Evolutionary conservation across 371 early-diverging fungal genomes (phyloP), one percentile per base, ranked within the genome.

Genomic region (Rhizopus delemar): DNA sequence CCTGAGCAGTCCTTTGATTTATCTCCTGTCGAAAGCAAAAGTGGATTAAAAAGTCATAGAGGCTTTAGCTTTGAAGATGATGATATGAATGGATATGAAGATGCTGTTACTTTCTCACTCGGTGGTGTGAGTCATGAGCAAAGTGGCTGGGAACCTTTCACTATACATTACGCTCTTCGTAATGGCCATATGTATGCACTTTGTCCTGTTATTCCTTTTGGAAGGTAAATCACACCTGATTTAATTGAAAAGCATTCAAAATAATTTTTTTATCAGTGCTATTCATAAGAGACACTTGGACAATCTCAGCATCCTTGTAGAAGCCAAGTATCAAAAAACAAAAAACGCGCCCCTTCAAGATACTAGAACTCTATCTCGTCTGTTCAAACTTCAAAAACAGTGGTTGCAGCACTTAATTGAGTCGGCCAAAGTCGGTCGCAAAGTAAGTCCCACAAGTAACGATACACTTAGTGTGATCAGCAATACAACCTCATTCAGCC

Each of bases 1-100:
- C 69, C 77, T 13, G 80, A 80, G 46, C 80, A 80, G 51, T 33
- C 46, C 5, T 80, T 76, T 55, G 80, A 80, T 65, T 46, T 80
- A 32, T 66, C 75, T 9, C 73, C 77, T 16, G 52, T 53, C 2
- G 62, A 62, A 29, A 51, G 57, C 8, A 59, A 41, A 41, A 28
- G 33, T 15, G 22, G 35, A 33, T 9, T 51, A 39, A 9, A 41
- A n/a, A 12, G 16, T 5, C 15, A 49, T 8, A 13, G 55, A 22
- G 71, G 73, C 3, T 68, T 71, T 50, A 39, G 59, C 15, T 46
- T 66, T 7, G 68, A 63, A 15, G 74, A 76, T 41, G 68, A 61
- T 28, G 46, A 66, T 8, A 74, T 70, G 9, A 41, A 54, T n/a
- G 33, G 52, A 16, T 68, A 70, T n/a, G 80, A 80, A 52, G 75